Percentiles rank a stretch among this genome's conserved stretches.
phyloP scores from a whole-genome alignment of 257 asterid species.

The Linaria vulgaris region DNA sequence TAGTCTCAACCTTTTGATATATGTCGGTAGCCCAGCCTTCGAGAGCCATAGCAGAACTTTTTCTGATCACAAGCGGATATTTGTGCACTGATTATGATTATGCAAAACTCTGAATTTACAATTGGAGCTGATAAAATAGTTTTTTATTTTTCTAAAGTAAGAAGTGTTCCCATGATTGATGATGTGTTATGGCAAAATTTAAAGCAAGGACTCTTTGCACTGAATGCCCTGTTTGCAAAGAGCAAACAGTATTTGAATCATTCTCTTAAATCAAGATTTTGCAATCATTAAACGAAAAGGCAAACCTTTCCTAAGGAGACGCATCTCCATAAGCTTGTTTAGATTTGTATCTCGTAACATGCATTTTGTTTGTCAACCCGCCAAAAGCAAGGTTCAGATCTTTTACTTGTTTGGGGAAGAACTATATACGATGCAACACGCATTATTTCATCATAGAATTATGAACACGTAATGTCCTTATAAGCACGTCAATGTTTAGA shows the following conservation, averaged over 20 bases:
- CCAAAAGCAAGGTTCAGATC: too few species aligned
- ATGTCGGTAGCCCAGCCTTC: constrained; percentile 83
- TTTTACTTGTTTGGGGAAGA: background rate
- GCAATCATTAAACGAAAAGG: too few species aligned
- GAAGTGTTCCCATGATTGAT: background rate
- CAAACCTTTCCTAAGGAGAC: too few species aligned
- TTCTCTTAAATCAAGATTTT: background rate
- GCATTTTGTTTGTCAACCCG: too few species aligned
- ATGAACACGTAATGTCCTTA: background rate
- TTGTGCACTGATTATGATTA: constrained; percentile 12
- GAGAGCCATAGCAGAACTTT: constrained; percentile 49
- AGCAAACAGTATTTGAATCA: background rate
- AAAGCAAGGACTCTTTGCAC: background rate
- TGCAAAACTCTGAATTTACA: too few species aligned
- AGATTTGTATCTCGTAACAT: too few species aligned
- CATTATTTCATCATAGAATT: background rate
- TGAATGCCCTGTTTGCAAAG: background rate
- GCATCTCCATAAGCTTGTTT: too few species aligned
- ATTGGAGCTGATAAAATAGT: background rate
- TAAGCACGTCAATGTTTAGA: constrained; percentile 6
- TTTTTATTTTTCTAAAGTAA: background rate
- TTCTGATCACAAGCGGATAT: constrained; percentile 9
- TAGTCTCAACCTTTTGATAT: constrained; percentile 68
- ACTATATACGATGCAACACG: background rate
- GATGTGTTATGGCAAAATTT: background rate